phyloP scores from a whole-genome alignment of 2,329 filamentous ascomycete genomes.

The Colletotrichum coccodes region DNA sequence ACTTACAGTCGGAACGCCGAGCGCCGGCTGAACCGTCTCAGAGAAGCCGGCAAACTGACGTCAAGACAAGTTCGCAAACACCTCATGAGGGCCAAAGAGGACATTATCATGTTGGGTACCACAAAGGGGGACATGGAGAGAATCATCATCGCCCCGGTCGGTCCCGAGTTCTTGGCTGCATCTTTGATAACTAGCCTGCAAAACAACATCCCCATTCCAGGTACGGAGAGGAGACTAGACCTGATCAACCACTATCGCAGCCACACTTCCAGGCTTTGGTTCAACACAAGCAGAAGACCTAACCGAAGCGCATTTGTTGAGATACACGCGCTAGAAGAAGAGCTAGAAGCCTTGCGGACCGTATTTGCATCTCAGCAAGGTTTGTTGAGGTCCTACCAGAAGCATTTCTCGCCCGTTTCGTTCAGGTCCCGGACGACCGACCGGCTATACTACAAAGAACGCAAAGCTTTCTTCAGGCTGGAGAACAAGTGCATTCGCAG shows the following conservation, averaged over 20 bases:
- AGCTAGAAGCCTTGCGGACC: slow-evolving; percentile 31
- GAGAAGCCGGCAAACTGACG: neutral
- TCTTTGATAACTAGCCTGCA: slow-evolving; percentile 15
- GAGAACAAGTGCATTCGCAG: slow-evolving; percentile 1
- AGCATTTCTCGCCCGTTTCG: neutral
- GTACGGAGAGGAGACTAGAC: neutral
- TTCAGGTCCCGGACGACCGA: slow-evolving; percentile 6
- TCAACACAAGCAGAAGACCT: slow-evolving; percentile 29
- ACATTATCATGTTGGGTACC: slow-evolving; percentile 33
- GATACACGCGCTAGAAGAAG: slow-evolving; percentile 35
- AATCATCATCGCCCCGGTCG: slow-evolving; percentile 9
- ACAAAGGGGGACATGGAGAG: slow-evolving; percentile 22
- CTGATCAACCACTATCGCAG: slow-evolving; percentile 25
- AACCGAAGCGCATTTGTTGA: slow-evolving; percentile 33
- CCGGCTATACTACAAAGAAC: slow-evolving; percentile 2
- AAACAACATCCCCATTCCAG: slow-evolving; percentile 2
- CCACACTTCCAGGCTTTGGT: slow-evolving; percentile 14
- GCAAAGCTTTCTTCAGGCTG: slow-evolving; percentile 5
- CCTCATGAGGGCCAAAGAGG: slow-evolving; percentile 33
- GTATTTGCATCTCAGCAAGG: slow-evolving; percentile 20
- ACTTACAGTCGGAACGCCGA: neutral
- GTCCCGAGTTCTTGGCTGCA: slow-evolving; percentile 28
- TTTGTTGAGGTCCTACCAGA: slow-evolving; percentile 1
- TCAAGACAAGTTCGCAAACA: neutral
- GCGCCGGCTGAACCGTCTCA: neutral